Evolutionary conservation across 164 flowering plant genomes (phyloP), one percentile per base, ranked within the genome.

Genomic region (Hamamelis virginiana): DNA sequence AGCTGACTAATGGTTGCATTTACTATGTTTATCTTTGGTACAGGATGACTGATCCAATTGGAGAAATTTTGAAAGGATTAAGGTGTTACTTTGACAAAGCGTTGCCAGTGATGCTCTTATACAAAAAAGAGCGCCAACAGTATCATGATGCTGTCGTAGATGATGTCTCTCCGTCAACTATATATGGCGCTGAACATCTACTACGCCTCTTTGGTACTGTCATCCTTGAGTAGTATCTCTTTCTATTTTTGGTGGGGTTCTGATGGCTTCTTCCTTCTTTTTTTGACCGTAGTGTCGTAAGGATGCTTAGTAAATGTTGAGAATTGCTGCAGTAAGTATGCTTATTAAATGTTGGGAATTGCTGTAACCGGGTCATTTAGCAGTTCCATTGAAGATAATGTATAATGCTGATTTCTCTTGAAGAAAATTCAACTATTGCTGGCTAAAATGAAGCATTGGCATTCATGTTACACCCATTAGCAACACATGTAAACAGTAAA

Each of bases 151-250:
- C 77, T 65, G 76, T 86, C 33, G 25, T 41, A 48, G 84, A 86
- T 79, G 76, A 82, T 67, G 62, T 77, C 25, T 89, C 97, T 66
- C 98, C 98, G 47, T 91, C 97, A 21, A 77, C 84, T 59, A 72
- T 95, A 55, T 95, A 95, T 77, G 98, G 98, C 65, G 97, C 97
- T 45, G 98, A 95, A 72, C 98, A 95, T 85, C 74, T 95, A 23
- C 74, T 95, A 48, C 91, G 98, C 56, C 89, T 95, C 28, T 95
- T 95, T 85, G 98, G 98, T 95, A 87, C 69, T 87, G 25, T 66
- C 58, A 62, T 61, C 23, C 38, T 41, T 41, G 18, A 25, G 8
- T 45, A 25, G 18, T 70, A 4, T 8, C 18, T 2, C 26, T 8
- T 41, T 44, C 19, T 18, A 52, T n/a, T 62, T 44, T 48, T 14